These are phyloP conservation scores for Aureobasidium sp. DNA, from an alignment of 2,329 filamentous ascomycete species.

Conservation along the genomic window DNA sequence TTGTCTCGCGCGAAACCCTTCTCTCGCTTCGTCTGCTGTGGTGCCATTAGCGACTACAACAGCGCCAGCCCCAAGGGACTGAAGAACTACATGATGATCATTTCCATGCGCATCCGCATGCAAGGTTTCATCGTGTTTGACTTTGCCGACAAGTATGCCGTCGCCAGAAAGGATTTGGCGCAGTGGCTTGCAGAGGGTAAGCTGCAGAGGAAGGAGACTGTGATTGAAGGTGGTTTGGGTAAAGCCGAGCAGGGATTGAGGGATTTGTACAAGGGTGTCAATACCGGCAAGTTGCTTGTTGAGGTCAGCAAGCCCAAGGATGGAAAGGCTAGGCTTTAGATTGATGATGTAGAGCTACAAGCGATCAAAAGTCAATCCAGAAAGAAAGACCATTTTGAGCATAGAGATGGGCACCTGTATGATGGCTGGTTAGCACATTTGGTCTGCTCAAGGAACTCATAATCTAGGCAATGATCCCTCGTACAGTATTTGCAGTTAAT, in stretches of 20 bases:
- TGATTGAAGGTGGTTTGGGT: conserved; percentile 7
- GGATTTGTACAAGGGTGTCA: conserved; percentile 13
- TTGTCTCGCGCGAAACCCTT: conserved; percentile 53
- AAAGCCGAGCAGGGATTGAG: conserved; percentile 13
- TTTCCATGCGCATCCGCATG: conserved; percentile 52
- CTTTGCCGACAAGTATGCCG: conserved; percentile 50
- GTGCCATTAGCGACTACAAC: conserved; percentile 57
- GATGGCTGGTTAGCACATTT: no score
- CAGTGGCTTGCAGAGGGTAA: conserved; percentile 64
- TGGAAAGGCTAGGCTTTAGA: conserved; percentile 6
- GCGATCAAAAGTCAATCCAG: no score
- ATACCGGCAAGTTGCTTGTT: conserved; percentile 10
- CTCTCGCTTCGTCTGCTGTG: conserved; percentile 64
- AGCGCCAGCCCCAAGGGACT: conserved; percentile 53
- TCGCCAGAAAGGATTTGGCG: conserved; percentile 54
- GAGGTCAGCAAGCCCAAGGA: conserved; percentile 11
- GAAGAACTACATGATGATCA: conserved; percentile 48
- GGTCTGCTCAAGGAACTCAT: no score
- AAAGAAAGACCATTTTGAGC: no score
- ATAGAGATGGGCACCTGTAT: no score
- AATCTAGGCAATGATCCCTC: no score
- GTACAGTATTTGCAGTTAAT: no score
- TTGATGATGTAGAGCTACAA: no score
- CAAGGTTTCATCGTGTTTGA: conserved; percentile 71
- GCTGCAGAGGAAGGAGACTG: conserved; percentile 11